phyloP scores from a whole-genome alignment of 2,329 filamentous ascomycete genomes.

The Colletotrichum truncatum region DNA sequence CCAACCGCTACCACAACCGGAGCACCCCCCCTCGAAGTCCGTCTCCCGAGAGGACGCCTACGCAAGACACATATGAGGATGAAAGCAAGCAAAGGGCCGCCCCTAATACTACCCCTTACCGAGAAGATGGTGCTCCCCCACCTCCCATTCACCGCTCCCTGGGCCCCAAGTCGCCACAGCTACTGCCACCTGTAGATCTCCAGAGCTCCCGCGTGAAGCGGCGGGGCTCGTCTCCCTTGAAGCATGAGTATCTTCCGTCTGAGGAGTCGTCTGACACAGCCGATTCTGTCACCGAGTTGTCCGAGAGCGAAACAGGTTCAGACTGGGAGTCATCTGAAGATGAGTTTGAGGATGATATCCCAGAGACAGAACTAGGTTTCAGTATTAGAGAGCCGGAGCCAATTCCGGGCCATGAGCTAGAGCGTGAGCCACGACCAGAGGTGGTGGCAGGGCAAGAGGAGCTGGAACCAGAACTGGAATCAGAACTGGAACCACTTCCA shows the following conservation, averaged over 20 bases:
- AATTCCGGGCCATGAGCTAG: conserved; percentile 35
- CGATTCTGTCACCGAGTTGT: conserved; percentile 60
- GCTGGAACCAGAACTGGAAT: not conserved
- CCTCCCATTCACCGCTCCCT: conserved; percentile 62
- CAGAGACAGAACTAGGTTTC: conserved; percentile 66
- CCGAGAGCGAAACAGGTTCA: conserved; percentile 47
- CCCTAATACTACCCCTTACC: conserved; percentile 45
- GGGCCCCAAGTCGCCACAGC: conserved; percentile 46
- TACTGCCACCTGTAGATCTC: conserved; percentile 57
- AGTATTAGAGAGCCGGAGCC: conserved; percentile 56
- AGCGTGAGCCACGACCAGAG: conserved; percentile 35
- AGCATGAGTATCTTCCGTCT: conserved; percentile 96
- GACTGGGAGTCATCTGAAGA: conserved; percentile 62
- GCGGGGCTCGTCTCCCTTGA: conserved; percentile 89
- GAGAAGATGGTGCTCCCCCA: conserved; percentile 65
- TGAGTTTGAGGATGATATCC: conserved; percentile 66
- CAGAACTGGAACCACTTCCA: not conserved
- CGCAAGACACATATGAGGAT: conserved; percentile 47
- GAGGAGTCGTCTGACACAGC: conserved; percentile 70
- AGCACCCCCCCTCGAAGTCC: conserved; percentile 36
- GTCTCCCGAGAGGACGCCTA: conserved; percentile 49
- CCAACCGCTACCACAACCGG: conserved; percentile 45
- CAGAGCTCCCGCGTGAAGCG: conserved; percentile 64
- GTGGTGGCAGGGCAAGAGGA: too few species aligned
- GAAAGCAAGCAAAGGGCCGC: conserved; percentile 42